A percentile compares a stretch with the other conserved stretches of the same genome.
Evolutionary conservation across 1,139 yeast genomes (phyloP).

Genomic region (Tardiomyces blankii): DNA sequence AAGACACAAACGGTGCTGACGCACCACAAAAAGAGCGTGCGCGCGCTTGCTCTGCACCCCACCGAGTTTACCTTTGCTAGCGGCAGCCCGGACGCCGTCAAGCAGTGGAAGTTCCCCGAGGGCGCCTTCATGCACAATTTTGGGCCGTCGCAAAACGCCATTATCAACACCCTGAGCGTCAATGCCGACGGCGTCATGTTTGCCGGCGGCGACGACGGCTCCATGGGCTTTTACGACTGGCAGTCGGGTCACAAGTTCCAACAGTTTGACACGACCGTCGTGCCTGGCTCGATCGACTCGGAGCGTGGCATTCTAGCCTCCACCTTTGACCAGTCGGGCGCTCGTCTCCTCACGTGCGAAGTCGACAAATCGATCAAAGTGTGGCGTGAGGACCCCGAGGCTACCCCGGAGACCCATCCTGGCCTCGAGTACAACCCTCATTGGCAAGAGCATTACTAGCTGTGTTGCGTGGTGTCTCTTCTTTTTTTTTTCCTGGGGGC

Average conservation of each 20-base stretch:
- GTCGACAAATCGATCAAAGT: slow-evolving; percentile 83
- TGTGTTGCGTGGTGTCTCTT: too few relatives aligned
- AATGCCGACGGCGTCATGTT: slow-evolving; percentile 62
- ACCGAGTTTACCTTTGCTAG: slow-evolving; percentile 67
- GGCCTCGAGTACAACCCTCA: slow-evolving; percentile 37
- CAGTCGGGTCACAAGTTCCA: slow-evolving; percentile 55
- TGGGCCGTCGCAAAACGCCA: slow-evolving; percentile 36
- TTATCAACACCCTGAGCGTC: slow-evolving; percentile 58
- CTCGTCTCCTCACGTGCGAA: slow-evolving; percentile 75
- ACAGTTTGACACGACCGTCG: slow-evolving; percentile 35
- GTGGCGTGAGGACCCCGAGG: slow-evolving; percentile 40
- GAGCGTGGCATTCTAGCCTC: slow-evolving; percentile 65
- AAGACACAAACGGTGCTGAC: slow-evolving; percentile 53
- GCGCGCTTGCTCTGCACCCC: slow-evolving; percentile 65
- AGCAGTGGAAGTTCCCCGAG: slow-evolving; percentile 75
- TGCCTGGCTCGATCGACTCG: slow-evolving; percentile 60
- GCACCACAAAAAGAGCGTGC: slow-evolving; percentile 73
- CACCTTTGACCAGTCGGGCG: slow-evolving; percentile 69
- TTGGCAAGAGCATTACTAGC: neutral
- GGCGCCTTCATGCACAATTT: slow-evolving; percentile 58
- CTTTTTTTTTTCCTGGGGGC: too few relatives aligned
- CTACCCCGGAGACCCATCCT: slow-evolving; percentile 37
- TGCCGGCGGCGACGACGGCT: slow-evolving; percentile 80
- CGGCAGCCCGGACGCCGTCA: slow-evolving; percentile 68
- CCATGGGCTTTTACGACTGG: slow-evolving; percentile 71